A percentile compares a stretch with the other conserved stretches of the same genome.
Evolutionary conservation across 768 basidiomycete species (phyloP).

Genomic region (Amanita phalloides): DNA sequence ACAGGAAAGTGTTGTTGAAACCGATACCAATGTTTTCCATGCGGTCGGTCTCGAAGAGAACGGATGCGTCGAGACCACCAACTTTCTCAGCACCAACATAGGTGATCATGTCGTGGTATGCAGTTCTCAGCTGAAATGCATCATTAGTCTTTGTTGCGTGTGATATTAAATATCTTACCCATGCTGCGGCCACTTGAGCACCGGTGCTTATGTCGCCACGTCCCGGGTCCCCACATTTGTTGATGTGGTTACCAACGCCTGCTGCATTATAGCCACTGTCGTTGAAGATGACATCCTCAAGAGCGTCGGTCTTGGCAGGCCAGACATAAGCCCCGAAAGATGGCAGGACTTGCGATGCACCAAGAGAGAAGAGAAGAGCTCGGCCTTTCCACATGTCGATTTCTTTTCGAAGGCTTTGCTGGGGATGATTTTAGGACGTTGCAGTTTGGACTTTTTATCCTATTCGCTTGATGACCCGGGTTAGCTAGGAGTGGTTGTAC

Average conservation of each 20-base stretch:
- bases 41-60: constrained; percentile 18
- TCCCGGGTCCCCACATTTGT: constrained; percentile 1
- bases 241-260: constrained; percentile 1
- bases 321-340: not conserved
- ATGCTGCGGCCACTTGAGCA: constrained; percentile 2
- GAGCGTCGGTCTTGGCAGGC: not conserved
- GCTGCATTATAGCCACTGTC: constrained; percentile 1
- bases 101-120: constrained; percentile 17
- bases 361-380: not conserved
- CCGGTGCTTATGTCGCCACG: not conserved
- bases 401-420: not conserved
- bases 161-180: not conserved
- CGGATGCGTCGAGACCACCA: constrained; percentile 20
- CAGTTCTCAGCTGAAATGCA: not conserved
- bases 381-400: not conserved
- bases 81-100: constrained; percentile 13
- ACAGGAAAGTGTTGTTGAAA: constrained; percentile 4
- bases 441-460: not conserved
- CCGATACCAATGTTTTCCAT: constrained; percentile 11
- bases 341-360: not conserved
- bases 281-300: constrained; percentile 3
- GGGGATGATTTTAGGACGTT: not conserved
- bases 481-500: not conserved
- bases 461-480: not conserved
- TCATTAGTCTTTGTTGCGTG: not conserved